These are phyloP conservation scores for Sherardia arvensis DNA, from an alignment of 257 asterid genomes.

Conservation along the genomic window DNA sequence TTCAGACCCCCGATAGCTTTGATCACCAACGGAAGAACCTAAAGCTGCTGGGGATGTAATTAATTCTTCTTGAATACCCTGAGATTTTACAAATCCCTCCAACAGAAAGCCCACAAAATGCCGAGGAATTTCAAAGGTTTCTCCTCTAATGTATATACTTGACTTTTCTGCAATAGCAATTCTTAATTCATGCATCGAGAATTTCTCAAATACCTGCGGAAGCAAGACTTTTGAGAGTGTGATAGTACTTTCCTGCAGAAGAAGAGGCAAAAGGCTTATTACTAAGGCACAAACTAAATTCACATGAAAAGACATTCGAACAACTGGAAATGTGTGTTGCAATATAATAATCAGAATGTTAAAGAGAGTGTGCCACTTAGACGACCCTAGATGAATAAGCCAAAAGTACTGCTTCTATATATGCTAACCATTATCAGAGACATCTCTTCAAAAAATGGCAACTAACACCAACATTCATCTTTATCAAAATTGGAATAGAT, in stretches of 20 bases:
- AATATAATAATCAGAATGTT: not conserved
- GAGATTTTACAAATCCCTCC: conserved; percentile 70
- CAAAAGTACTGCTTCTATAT: not conserved
- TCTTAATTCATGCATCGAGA: conserved; percentile 75
- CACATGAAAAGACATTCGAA: not conserved
- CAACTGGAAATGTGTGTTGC: not conserved
- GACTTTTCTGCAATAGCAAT: conserved; percentile 66
- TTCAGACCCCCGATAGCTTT: conserved; percentile 40
- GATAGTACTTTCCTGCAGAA: conserved; percentile 72
- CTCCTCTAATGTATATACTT: conserved; percentile 58
- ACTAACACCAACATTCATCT: not conserved
- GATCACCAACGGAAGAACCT: conserved; percentile 38
- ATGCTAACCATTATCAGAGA: not conserved
- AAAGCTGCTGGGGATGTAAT: conserved; percentile 64
- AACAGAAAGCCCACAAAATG: conserved; percentile 72
- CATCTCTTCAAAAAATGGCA: too few relatives aligned
- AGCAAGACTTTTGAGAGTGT: conserved; percentile 69
- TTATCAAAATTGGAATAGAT: not conserved
- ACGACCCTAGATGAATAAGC: not conserved
- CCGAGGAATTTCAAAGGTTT: conserved; percentile 66
- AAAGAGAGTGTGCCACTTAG: not conserved
- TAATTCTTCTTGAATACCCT: conserved; percentile 51
- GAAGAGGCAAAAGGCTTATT: conserved; percentile 3
- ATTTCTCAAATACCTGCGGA: conserved; percentile 70
- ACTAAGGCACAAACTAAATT: not conserved